These are phyloP conservation scores for Limtongia smithiae DNA, from an alignment of 805 yeast species.

Conservation along the genomic window DNA sequence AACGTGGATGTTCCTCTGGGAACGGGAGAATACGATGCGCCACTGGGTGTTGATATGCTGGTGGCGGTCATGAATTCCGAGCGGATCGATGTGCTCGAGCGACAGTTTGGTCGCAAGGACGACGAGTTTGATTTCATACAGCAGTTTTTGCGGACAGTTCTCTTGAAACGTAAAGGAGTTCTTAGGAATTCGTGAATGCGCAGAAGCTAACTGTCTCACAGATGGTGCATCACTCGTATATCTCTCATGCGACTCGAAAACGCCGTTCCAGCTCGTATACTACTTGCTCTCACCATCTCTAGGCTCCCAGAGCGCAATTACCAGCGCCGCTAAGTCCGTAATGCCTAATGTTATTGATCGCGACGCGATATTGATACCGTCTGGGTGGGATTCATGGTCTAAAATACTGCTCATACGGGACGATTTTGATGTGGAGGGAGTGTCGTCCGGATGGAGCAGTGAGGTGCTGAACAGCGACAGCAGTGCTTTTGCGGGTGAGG, in stretches of 20 bases:
- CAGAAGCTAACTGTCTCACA: background rate
- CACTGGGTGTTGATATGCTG: constrained; percentile 33
- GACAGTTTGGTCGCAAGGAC: constrained; percentile 30
- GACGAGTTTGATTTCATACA: constrained; percentile 34
- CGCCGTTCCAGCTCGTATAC: constrained; percentile 15
- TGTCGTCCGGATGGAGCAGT: constrained; percentile 30
- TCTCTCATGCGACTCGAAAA: constrained; percentile 14
- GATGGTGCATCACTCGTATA: constrained; percentile 22
- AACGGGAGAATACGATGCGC: constrained; percentile 33
- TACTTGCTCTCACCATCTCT: constrained; percentile 19
- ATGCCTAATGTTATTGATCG: constrained; percentile 30
- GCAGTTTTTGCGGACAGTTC: constrained; percentile 34
- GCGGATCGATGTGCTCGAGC: constrained; percentile 24
- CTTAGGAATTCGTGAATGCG: background rate
- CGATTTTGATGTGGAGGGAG: constrained; percentile 29
- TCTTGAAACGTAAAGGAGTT: constrained; percentile 26
- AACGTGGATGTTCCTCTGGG: constrained; percentile 33
- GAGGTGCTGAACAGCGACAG: constrained; percentile 12
- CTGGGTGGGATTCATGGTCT: constrained; percentile 39
- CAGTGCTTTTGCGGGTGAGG: constrained; percentile 12
- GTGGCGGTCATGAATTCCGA: constrained; percentile 30
- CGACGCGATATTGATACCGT: constrained; percentile 32
- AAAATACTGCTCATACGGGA: constrained; percentile 34
- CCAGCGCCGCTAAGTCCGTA: constrained; percentile 13
- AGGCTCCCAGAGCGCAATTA: background rate